phyloP scores from a whole-genome alignment of 1,139 yeast genomes.

The Magnusiomyces ingens region DNA sequence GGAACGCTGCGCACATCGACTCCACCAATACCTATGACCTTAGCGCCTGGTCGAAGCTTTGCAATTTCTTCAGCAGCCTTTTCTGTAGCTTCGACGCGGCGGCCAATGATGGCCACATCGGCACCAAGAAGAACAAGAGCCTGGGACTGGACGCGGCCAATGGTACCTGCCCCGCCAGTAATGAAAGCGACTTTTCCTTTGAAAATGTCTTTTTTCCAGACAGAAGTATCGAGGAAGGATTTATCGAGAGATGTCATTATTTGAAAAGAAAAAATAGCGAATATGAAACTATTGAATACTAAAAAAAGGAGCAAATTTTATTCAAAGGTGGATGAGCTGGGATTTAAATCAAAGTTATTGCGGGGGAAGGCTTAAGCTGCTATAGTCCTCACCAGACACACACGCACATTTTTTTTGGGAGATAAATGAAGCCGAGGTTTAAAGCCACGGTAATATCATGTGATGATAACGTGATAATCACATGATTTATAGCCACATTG shows the following conservation, averaged over 20 bases:
- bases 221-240: conserved; percentile 26
- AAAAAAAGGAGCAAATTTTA: background rate
- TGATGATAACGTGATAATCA: too few relatives aligned
- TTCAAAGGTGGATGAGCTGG: too few relatives aligned
- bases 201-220: conserved; percentile 57
- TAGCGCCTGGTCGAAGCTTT: conserved; percentile 48
- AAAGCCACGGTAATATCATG: too few relatives aligned
- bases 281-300: background rate
- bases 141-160: conserved; percentile 80
- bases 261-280: background rate
- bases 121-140: conserved; percentile 80
- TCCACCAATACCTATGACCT: conserved; percentile 59
- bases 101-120: conserved; percentile 76
- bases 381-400: too few relatives aligned
- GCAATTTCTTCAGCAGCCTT: conserved; percentile 61
- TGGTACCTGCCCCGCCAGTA: conserved; percentile 94
- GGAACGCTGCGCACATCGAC: conserved; percentile 70
- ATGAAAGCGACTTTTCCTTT: conserved; percentile 80
- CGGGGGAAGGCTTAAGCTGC: too few relatives aligned
- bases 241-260: conserved; percentile 2
- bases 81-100: conserved; percentile 59
- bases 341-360: too few relatives aligned
- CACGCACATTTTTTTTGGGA: too few relatives aligned
- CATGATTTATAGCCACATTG: too few relatives aligned
- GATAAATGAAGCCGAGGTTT: too few relatives aligned